Conservation (phyloP, 257 asterid genomes). For the Echites panduratus region DNA sequence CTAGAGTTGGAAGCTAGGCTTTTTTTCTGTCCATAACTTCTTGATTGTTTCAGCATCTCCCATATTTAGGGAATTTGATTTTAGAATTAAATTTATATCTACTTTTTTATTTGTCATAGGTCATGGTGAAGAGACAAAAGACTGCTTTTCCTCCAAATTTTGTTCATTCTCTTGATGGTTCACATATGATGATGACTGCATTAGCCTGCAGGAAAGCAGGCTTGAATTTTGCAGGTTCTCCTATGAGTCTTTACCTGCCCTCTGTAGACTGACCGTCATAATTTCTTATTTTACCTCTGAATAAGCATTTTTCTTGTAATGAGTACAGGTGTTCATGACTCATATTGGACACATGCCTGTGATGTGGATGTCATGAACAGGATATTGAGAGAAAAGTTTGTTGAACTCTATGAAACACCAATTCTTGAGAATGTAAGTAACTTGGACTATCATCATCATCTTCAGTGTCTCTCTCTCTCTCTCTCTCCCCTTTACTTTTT, state of each 20-base stretch:
- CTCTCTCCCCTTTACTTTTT: background rate
- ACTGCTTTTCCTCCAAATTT: conserved; percentile 98
- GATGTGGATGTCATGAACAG: conserved; percentile 77
- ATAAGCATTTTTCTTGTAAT: conserved; percentile 11
- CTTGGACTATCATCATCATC: conserved; percentile 12
- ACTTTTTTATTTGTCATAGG: conserved; percentile 34
- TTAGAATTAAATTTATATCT: background rate
- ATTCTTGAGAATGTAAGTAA: conserved; percentile 74
- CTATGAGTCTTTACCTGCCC: conserved; percentile 11
- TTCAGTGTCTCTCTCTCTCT: background rate
- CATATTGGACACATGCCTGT: conserved; percentile 98
- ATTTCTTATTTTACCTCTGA: conserved; percentile 1
- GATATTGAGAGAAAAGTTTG: conserved; percentile 77
- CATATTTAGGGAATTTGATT: background rate
- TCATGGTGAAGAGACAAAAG: conserved; percentile 85
- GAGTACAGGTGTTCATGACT: conserved; percentile 91
- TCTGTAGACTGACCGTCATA: background rate
- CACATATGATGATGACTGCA: conserved; percentile 99
- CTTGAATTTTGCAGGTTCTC: conserved; percentile 81
- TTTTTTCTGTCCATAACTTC: background rate
- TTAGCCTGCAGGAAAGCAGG: conserved; percentile 86
- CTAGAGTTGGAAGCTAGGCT: too few species aligned
- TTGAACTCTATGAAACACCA: conserved; percentile 78
- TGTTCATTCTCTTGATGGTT: conserved; percentile 94
- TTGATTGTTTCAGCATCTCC: background rate